Percentiles rank a stretch among this genome's conserved stretches.
These are phyloP conservation scores for Asterochloris erici DNA, from an alignment of 139 green algal genomes.

Conservation along the genomic window DNA sequence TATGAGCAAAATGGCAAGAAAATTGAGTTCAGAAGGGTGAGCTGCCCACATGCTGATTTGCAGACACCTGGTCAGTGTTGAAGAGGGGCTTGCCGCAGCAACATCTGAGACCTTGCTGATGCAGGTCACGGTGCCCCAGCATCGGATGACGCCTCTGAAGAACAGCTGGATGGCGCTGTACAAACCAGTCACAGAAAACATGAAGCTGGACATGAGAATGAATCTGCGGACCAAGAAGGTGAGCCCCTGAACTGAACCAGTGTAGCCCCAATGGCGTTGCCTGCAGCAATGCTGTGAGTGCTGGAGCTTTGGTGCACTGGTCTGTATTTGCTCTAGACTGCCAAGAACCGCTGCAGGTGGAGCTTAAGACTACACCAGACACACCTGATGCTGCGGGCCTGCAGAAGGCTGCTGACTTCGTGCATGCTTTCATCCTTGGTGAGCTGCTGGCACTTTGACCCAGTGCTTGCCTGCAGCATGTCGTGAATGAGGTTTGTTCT, in stretches of 20 bases:
- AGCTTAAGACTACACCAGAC: conserved; percentile 90
- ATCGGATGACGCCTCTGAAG: conserved; percentile 96
- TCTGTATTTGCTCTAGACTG: not conserved
- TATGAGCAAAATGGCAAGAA: conserved; percentile 58
- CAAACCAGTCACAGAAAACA: conserved; percentile 92
- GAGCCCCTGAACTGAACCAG: not conserved
- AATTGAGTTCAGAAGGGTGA: conserved; percentile 76
- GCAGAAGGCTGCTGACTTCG: conserved; percentile 98
- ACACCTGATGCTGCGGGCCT: conserved; percentile 79
- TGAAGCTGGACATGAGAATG: conserved; percentile 99
- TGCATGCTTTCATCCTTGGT: conserved; percentile 96
- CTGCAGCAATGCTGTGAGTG: not conserved
- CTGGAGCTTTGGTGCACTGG: not conserved
- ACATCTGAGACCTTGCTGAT: not conserved
- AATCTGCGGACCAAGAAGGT: conserved; percentile 96
- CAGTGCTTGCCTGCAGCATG: no score
- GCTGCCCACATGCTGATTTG: not conserved
- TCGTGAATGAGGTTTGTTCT: no score
- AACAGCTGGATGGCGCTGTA: conserved; percentile 95
- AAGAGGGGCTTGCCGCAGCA: not conserved
- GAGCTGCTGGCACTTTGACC: not conserved
- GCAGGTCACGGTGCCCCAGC: conserved; percentile 82
- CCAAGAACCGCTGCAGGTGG: conserved; percentile 63
- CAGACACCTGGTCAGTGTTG: not conserved
- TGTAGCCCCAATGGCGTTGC: not conserved